Evolutionary conservation across 768 basidiomycete species (phyloP).

Genomic region (Tylopilus subfusipes): DNA sequence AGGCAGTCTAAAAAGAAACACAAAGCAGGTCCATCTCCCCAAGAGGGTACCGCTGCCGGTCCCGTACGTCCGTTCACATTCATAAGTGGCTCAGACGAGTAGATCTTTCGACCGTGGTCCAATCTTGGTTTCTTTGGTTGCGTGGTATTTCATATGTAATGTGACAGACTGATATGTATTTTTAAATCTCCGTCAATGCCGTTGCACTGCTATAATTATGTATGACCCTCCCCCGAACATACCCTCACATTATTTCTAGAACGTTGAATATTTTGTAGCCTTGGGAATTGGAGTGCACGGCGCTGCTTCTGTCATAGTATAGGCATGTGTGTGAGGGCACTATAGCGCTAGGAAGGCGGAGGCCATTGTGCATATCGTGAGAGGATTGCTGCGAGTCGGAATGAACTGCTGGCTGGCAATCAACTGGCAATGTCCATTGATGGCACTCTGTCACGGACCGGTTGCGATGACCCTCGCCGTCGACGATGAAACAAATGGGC

Average conservation of each 20-base stretch:
- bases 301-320: neutral
- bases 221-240: constrained; percentile 11
- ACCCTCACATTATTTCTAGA: constrained; percentile 12
- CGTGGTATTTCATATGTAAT: constrained; percentile 23
- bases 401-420: neutral
- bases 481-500: constrained; percentile 26
- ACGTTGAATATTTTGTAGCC: constrained; percentile 21
- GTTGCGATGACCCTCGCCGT: constrained; percentile 14
- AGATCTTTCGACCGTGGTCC: constrained; percentile 7
- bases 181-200: constrained; percentile 14
- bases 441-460: neutral
- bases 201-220: constrained; percentile 15
- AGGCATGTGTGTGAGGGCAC: neutral
- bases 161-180: constrained; percentile 22
- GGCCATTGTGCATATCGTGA: neutral
- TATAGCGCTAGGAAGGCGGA: neutral
- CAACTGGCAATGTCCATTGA: neutral
- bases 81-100: constrained; percentile 27
- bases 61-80: constrained; percentile 34
- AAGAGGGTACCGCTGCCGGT: constrained; percentile 23
- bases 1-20: constrained; percentile 45
- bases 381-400: neutral
- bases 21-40: constrained; percentile 31
- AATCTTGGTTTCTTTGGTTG: constrained; percentile 5
- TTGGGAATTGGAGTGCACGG: neutral